Base-by-base conservation (phyloP, 495 filamentous ascomycete species). In the Penicillium paradoxum region DNA sequence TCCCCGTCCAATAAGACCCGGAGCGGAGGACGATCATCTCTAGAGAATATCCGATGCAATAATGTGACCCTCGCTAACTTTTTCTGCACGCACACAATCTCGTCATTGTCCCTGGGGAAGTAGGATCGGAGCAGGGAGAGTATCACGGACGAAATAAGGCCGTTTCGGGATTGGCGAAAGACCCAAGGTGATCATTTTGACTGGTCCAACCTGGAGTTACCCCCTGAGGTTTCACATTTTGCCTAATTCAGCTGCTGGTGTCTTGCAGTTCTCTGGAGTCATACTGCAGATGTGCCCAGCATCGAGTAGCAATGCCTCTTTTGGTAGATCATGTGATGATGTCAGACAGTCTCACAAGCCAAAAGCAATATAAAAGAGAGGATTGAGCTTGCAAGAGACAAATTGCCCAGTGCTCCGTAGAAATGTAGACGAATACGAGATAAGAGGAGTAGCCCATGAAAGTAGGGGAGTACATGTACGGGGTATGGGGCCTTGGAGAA, bases 1-100 rank as follows among this genome's bases (percentile, higher is more conserved):
- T 33, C 15, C 22, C 30, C 21, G n/a, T n/a, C 50, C 50, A 53
- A 53, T 53, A 30, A 45, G 34, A 42, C 1, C 13, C 13, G 21
- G 13, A 17, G 15, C 7, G n/a, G 25, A 25, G 32, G 41, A 18
- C 25, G 41, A 48, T 48, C 47, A 40, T 19, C 33, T n/a, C 47
- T 36, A n/a, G 9, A 48, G 15, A 37, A 34, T 37, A 22, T 37
- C n/a, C 6, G 14, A 18, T 15, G 24, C 41, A 24, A 24, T 34
- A 37, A 37, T 48, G 45, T 25, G 45, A 48, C 21, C 24, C 32
- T 36, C 17, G 18, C 17, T 24, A 25, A 48, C 9, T 14, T 25
- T 48, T 34, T 37, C 32, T 37, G 32, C 21, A 36, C 4, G 18
- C 30, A 24, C 19, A 21, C 39, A 9, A 25, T 22, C 13, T 47